phyloP scores from a whole-genome alignment of 2,329 filamentous ascomycete genomes.

The Endoconidiophora laricicola region DNA sequence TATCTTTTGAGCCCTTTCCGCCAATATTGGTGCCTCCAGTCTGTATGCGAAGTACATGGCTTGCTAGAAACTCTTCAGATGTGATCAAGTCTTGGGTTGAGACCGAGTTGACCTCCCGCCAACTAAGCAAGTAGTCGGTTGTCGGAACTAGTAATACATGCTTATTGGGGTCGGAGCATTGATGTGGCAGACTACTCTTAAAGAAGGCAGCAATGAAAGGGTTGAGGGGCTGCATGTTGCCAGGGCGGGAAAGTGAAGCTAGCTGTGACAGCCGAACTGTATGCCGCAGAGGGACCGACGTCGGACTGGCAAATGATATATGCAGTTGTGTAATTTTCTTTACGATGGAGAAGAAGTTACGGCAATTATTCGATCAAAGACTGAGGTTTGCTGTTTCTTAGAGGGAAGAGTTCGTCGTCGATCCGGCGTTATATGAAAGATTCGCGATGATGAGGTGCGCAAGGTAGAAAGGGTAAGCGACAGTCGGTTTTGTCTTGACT shows the following conservation, averaged over 20 bases:
- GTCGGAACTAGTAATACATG: constrained; percentile 88
- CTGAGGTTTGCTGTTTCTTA: neutral
- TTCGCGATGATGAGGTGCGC: too few species aligned
- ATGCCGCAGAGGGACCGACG: too few species aligned
- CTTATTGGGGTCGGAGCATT: constrained; percentile 83
- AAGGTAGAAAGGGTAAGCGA: too few species aligned
- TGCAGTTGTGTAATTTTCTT: too few species aligned
- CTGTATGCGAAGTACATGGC: constrained; percentile 85
- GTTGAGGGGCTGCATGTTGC: constrained; percentile 84
- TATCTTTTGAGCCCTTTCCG: constrained; percentile 30
- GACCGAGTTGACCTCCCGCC: constrained; percentile 74
- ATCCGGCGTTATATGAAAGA: too few species aligned
- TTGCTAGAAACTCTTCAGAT: constrained; percentile 88
- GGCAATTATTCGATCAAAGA: neutral
- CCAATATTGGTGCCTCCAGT: constrained; percentile 31
- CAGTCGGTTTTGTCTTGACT: too few species aligned
- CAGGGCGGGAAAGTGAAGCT: neutral
- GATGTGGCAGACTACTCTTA: constrained; percentile 77
- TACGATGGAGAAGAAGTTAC: too few species aligned
- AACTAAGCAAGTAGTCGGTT: constrained; percentile 78
- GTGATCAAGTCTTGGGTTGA: constrained; percentile 65
- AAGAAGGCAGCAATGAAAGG: constrained; percentile 98
- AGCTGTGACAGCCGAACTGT: neutral
- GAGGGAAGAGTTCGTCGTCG: neutral
- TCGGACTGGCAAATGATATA: too few species aligned